Evolutionary conservation across 2,329 filamentous ascomycete genomes (phyloP), one percentile per base, ranked within the genome.

Genomic region (Diaporthe vexans): DNA sequence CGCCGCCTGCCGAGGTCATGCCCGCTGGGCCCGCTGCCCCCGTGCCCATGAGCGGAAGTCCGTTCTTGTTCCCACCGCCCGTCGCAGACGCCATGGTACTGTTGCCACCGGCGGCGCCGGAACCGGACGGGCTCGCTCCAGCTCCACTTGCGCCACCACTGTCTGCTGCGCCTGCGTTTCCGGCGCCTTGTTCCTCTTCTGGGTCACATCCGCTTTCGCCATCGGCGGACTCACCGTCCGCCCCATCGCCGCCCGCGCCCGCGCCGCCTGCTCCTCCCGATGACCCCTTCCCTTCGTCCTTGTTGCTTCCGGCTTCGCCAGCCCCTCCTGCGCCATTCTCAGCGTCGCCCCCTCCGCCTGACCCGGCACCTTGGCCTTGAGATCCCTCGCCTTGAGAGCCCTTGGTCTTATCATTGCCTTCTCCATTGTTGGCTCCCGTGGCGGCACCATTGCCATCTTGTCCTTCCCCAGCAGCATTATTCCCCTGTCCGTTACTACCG

Each of bases 1-100:
- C 19, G 63, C 63, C 48, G 24, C 26, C 70, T n/a, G 54, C 40
- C 11, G 67, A 71, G 7, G 48, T 48, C 52, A 74, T 73, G 19
- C 58, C 73, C 5, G 73, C 54, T 40, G 35, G 37, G 11, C 29
- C 24, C n/a, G 69, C 54, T 8, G 73, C 57, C 35, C 37, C 35
- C 1, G 73, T 72, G 54, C 69, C 51, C 46, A 63, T 72, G 24
- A 26, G 29, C 13, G 59, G 19, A 24, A 58, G 35, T 6, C 56
- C 65, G 1, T 15, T 56, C 24, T 72, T 71, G 40, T 43, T 29
- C 15, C 29, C 40, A 7, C 51, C 54, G 57, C 46, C 56, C 13
- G 54, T 61, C 33, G 37, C 40, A 19, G 54, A 33, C 7, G 70
- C 70, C 54, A 63, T 52, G 43, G 56, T 68, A 4, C 33, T 29